Percentiles rank a stretch among this genome's conserved stretches.
phyloP scores from a whole-genome alignment of 352 stramenopile species.

The Phytophthora quininea region DNA sequence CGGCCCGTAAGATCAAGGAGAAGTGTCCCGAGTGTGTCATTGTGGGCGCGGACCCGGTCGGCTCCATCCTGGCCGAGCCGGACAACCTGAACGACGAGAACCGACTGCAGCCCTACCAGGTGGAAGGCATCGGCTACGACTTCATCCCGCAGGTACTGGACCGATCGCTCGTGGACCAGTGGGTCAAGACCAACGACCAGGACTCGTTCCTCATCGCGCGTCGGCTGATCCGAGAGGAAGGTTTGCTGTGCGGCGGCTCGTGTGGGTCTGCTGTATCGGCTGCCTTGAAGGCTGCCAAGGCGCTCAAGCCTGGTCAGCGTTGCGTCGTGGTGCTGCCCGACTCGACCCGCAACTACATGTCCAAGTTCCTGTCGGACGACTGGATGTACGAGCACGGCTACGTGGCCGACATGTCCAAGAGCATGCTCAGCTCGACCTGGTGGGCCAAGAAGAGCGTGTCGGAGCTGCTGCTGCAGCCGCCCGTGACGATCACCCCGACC shows the following conservation, averaged over 20 bases:
- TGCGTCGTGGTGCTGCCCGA: slow-evolving; percentile 96
- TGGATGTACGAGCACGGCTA: slow-evolving; percentile 93
- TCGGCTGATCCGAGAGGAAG: slow-evolving; percentile 95
- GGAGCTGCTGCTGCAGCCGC: slow-evolving; percentile 88
- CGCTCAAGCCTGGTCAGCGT: slow-evolving; percentile 88
- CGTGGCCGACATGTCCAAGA: slow-evolving; percentile 80
- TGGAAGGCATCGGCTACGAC: slow-evolving; percentile 98
- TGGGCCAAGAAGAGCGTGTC: slow-evolving; percentile 94
- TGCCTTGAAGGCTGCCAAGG: slow-evolving; percentile 87
- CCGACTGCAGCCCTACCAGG: slow-evolving; percentile 91
- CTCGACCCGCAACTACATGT: slow-evolving; percentile 98
- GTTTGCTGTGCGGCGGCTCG: slow-evolving; percentile 94
- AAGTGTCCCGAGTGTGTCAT: slow-evolving; percentile 86
- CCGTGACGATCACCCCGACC: slow-evolving; percentile 91
- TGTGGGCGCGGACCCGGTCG: slow-evolving; percentile 91
- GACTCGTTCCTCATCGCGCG: slow-evolving; percentile 94
- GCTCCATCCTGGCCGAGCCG: slow-evolving; percentile 93
- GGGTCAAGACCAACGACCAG: slow-evolving; percentile 95
- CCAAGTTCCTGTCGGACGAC: slow-evolving; percentile 96
- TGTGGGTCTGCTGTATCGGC: slow-evolving; percentile 90
- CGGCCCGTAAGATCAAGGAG: slow-evolving; percentile 94
- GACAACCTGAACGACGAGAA: slow-evolving; percentile 94
- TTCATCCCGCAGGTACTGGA: slow-evolving; percentile 97
- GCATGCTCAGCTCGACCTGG: slow-evolving; percentile 88
- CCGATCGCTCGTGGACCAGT: slow-evolving; percentile 92